Conservation (phyloP, 352 stramenopile genomes). For the Halophytophthora polymorphica region DNA sequence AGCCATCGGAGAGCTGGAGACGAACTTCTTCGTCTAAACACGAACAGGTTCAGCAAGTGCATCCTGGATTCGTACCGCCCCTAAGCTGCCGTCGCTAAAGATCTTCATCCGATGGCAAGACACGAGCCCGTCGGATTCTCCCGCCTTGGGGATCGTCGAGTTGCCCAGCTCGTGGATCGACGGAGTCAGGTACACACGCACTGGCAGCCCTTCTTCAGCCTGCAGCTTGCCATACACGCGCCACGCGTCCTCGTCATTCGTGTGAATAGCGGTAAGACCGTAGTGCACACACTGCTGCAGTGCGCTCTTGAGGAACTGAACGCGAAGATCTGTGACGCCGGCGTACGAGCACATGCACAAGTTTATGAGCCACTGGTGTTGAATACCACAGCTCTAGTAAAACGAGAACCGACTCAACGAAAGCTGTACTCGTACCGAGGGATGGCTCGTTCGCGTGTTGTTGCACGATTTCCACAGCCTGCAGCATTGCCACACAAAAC, state of each 20-base stretch:
- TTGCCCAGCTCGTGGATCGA: constrained; percentile 63
- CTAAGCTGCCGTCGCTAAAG: constrained; percentile 86
- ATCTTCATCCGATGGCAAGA: constrained; percentile 87
- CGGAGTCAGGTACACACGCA: constrained; percentile 80
- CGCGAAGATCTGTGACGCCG: constrained; percentile 37
- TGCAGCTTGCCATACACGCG: constrained; percentile 81
- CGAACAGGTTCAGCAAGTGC: neutral
- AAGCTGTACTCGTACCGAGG: constrained; percentile 30
- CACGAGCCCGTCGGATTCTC: constrained; percentile 47
- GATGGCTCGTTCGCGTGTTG: constrained; percentile 71
- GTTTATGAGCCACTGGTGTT: neutral
- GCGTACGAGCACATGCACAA: neutral
- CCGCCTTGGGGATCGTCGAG: constrained; percentile 33
- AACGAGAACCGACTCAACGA: neutral
- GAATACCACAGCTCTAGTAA: neutral
- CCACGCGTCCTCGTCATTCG: constrained; percentile 82
- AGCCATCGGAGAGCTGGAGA: neutral
- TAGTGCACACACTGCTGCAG: constrained; percentile 65
- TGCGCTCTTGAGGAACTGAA: constrained; percentile 57
- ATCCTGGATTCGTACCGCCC: constrained; percentile 41
- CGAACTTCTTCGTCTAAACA: neutral
- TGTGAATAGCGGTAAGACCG: constrained; percentile 84
- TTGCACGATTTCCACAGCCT: constrained; percentile 70
- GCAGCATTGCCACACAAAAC: neutral
- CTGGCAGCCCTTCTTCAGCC: constrained; percentile 36